Conservation (phyloP, 257 asterid species). For the Primulina tabacum region DNA sequence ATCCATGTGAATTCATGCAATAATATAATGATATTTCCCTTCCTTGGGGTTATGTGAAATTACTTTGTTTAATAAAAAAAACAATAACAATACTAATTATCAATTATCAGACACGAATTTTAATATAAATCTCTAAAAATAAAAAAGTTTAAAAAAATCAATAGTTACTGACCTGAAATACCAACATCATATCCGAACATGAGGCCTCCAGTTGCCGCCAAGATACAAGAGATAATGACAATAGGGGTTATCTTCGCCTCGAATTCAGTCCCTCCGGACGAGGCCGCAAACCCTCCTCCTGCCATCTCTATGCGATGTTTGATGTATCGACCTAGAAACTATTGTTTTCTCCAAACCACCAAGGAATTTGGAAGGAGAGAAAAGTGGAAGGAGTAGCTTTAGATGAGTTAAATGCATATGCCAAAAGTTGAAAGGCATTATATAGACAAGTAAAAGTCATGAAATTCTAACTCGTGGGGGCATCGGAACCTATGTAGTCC, state of each 20-base stretch:
- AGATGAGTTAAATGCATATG: conserved; percentile 11
- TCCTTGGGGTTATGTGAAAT: too few relatives aligned
- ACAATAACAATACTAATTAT: too few relatives aligned
- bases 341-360: neutral
- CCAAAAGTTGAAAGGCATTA: conserved; percentile 13
- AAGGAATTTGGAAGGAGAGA: neutral
- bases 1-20: neutral
- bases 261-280: conserved; percentile 54
- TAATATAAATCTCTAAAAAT: too few relatives aligned
- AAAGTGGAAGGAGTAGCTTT: neutral
- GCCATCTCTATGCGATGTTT: conserved; percentile 34
- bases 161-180: conserved; percentile 41
- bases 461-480: neutral
- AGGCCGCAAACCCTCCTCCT: conserved; percentile 61
- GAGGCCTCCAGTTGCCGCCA: conserved; percentile 91
- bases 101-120: too few relatives aligned
- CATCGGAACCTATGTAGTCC: neutral
- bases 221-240: conserved; percentile 68
- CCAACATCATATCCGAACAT: conserved; percentile 89
- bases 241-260: conserved; percentile 84
- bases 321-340: too few relatives aligned
- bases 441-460: conserved; percentile 29
- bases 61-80: too few relatives aligned
- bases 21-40: too few relatives aligned
- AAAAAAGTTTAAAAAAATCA: too few relatives aligned